These are phyloP conservation scores for Paramecium biaurelia DNA, from an alignment of 73 alveolate species.

Conservation along the genomic window DNA sequence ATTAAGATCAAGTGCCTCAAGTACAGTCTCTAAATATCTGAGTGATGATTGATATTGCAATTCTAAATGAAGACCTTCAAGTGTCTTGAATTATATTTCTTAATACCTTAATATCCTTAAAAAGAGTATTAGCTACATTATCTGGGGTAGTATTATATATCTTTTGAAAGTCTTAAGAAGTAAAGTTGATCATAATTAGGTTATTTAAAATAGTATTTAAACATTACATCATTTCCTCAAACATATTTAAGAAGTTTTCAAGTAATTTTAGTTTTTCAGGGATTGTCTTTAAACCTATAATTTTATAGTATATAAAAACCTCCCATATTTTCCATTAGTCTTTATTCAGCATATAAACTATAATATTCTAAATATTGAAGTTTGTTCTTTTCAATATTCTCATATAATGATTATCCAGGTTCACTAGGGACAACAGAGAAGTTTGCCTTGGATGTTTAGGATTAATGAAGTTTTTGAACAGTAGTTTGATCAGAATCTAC, in stretches of 20 bases:
- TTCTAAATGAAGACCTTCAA: constrained; percentile 45
- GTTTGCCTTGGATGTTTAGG: neutral
- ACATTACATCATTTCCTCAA: constrained; percentile 24
- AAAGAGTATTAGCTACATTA: neutral
- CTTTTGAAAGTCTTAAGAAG: neutral
- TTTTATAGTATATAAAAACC: neutral
- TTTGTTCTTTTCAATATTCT: neutral
- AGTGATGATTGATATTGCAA: neutral
- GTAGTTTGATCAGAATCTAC: constrained; percentile 18
- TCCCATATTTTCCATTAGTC: neutral
- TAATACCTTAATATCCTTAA: constrained; percentile 26
- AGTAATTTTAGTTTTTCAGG: neutral
- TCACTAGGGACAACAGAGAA: constrained; percentile 41
- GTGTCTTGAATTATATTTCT: neutral
- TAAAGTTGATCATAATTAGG: neutral
- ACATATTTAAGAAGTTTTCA: neutral
- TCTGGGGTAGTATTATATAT: neutral
- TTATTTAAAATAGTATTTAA: neutral
- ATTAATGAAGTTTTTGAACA: neutral
- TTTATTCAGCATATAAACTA: neutral
- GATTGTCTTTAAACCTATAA: neutral
- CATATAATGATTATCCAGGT: neutral
- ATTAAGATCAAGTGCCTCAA: constrained; percentile 12
- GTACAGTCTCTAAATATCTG: constrained; percentile 11
- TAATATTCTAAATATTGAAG: neutral